These are phyloP conservation scores for Aspergillus funiculosus DNA, from an alignment of 495 filamentous ascomycete species.

Conservation along the genomic window DNA sequence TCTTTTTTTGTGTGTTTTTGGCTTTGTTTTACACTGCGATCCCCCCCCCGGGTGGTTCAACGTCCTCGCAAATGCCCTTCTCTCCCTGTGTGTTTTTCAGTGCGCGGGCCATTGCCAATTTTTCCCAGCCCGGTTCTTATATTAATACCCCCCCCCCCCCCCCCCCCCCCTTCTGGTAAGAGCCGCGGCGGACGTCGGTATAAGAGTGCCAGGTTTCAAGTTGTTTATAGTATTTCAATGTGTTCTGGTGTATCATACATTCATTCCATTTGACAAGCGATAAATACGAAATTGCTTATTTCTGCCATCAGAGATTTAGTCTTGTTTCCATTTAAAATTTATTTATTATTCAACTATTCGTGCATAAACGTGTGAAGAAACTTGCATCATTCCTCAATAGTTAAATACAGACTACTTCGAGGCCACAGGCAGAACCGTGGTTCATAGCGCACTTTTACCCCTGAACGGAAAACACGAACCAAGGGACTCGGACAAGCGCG, in stretches of 20 bases:
- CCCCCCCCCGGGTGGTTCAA: no score
- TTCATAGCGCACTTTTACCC: conserved; percentile 29
- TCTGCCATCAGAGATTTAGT: neutral
- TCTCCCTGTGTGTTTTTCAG: no score
- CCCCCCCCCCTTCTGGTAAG: no score
- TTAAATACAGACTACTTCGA: neutral
- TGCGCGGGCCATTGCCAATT: no score
- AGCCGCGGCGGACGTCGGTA: neutral
- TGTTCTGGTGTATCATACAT: conserved; percentile 16
- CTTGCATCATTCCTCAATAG: conserved; percentile 9
- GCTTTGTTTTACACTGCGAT: no score
- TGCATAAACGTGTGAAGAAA: neutral
- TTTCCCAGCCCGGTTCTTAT: no score
- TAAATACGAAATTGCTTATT: neutral
- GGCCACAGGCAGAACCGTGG: conserved; percentile 26
- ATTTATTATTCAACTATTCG: no score
- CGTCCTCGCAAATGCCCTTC: no score
- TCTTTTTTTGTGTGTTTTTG: neutral
- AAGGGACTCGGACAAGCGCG: conserved; percentile 5
- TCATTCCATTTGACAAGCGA: conserved; percentile 4
- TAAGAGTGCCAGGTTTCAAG: neutral
- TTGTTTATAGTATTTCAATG: conserved; percentile 1
- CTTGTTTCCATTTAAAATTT: neutral
- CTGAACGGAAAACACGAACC: conserved; percentile 26
- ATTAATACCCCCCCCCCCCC: no score